Evolutionary conservation across 2,329 filamentous ascomycete species (phyloP).

Genomic region (Metarhizium guizhouense): DNA sequence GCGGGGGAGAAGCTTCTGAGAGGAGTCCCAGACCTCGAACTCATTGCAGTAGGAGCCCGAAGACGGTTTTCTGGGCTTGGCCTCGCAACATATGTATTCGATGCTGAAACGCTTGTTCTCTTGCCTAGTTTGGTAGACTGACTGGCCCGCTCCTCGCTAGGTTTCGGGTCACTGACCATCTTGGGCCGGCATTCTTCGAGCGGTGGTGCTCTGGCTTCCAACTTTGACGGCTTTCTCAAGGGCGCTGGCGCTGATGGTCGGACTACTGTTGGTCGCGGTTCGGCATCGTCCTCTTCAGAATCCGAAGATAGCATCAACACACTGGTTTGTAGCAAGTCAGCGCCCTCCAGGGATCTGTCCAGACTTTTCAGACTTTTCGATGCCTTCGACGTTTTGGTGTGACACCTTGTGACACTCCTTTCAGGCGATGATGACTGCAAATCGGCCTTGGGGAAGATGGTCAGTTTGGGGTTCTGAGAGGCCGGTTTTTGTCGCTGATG

Average conservation of each 20-base stretch:
- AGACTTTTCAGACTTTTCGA: constrained; percentile 42
- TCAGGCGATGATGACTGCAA: constrained; percentile 22
- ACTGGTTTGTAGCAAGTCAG: constrained; percentile 45
- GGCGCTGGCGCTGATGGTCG: background rate
- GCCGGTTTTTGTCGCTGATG: background rate
- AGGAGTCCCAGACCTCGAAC: constrained; percentile 15
- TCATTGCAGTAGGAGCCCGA: constrained; percentile 7
- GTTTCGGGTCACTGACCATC: constrained; percentile 9
- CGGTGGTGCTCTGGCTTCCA: constrained; percentile 4
- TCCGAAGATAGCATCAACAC: constrained; percentile 49
- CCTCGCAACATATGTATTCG: constrained; percentile 34
- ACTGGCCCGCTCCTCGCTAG: background rate
- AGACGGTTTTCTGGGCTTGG: constrained; percentile 16
- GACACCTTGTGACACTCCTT: constrained; percentile 45
- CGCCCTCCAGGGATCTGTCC: constrained; percentile 34
- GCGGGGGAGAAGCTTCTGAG: constrained; percentile 17
- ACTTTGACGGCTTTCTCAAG: background rate
- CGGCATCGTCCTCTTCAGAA: constrained; percentile 38
- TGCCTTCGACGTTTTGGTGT: constrained; percentile 45
- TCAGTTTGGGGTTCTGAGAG: constrained; percentile 14
- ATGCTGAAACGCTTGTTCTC: constrained; percentile 29
- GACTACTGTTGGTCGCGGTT: constrained; percentile 7
- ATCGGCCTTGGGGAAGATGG: constrained; percentile 10
- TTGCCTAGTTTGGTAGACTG: constrained; percentile 26
- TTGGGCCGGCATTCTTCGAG: constrained; percentile 4